Evolutionary conservation across 2,329 filamentous ascomycete genomes (phyloP).

Genomic region (Sarocladiaceae sp.): DNA sequence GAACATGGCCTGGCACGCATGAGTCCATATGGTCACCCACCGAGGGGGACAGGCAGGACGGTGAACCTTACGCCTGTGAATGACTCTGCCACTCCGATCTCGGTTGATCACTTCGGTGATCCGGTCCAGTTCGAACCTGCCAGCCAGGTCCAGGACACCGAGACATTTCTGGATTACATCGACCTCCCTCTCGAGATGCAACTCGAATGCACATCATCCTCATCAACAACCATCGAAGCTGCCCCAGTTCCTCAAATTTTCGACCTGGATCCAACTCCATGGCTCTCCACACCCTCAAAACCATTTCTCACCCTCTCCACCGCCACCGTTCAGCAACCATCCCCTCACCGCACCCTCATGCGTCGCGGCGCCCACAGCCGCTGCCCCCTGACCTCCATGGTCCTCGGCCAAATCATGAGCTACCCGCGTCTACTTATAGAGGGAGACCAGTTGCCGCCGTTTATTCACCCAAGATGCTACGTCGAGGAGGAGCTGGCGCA

Average conservation of each 20-base stretch:
- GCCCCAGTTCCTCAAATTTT: too few relatives aligned
- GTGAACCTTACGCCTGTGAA: too few relatives aligned
- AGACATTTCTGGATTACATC: too few relatives aligned
- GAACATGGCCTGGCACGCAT: background rate
- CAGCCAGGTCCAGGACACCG: too few relatives aligned
- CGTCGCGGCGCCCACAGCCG: background rate
- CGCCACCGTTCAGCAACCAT: background rate
- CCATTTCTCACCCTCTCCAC: background rate
- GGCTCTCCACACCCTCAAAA: background rate
- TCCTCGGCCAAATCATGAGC: slow-evolving; percentile 12
- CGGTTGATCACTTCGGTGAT: too few relatives aligned
- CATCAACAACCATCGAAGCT: too few relatives aligned
- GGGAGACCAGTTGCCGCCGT: slow-evolving; percentile 8
- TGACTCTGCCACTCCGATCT: too few relatives aligned
- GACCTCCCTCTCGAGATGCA: too few relatives aligned
- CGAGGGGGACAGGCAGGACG: too few relatives aligned
- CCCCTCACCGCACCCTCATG: background rate
- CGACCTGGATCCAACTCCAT: too few relatives aligned
- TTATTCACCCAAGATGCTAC: slow-evolving; percentile 8
- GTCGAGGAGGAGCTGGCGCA: slow-evolving; percentile 9
- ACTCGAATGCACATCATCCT: too few relatives aligned
- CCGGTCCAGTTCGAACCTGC: too few relatives aligned
- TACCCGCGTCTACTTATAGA: slow-evolving; percentile 10
- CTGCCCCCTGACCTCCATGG: slow-evolving; percentile 10
- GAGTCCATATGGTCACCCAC: background rate